These are phyloP conservation scores for Scutellaria barbata DNA, from an alignment of 257 asterid genomes.

Conservation along the genomic window DNA sequence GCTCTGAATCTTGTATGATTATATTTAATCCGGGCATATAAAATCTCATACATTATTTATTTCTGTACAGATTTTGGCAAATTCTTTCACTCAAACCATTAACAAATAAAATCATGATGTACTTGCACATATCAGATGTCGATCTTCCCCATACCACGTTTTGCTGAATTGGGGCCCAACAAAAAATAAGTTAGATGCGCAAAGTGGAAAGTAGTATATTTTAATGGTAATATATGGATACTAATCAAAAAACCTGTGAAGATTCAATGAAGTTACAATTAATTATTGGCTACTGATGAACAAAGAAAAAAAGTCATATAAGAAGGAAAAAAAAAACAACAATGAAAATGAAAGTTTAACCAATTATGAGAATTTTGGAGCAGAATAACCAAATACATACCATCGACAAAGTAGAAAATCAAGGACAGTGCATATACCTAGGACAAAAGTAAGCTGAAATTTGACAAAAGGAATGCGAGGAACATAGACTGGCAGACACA, in stretches of 20 bases:
- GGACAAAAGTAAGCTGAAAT: slow-evolving; percentile 10
- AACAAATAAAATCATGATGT: too few relatives aligned
- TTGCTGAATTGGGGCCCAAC: too few relatives aligned
- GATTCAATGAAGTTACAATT: neutral
- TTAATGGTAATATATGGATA: too few relatives aligned
- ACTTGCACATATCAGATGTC: too few relatives aligned
- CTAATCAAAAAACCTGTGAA: neutral
- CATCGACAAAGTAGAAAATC: slow-evolving; percentile 4
- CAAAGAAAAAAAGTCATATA: neutral
- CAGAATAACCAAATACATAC: neutral
- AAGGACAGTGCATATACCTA: slow-evolving; percentile 1
- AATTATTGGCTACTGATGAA: neutral
- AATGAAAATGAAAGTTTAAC: neutral
- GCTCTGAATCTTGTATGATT: neutral
- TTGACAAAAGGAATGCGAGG: neutral
- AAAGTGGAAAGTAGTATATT: too few relatives aligned
- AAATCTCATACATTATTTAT: neutral
- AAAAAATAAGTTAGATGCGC: too few relatives aligned
- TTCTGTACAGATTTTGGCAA: neutral
- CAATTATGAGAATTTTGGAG: neutral
- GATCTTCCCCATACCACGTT: too few relatives aligned
- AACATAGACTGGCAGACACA: neutral
- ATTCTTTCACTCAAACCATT: neutral
- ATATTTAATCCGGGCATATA: neutral
- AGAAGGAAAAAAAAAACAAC: neutral